Conservation (phyloP, 257 asterid genomes). For the Lantana camara region DNA sequence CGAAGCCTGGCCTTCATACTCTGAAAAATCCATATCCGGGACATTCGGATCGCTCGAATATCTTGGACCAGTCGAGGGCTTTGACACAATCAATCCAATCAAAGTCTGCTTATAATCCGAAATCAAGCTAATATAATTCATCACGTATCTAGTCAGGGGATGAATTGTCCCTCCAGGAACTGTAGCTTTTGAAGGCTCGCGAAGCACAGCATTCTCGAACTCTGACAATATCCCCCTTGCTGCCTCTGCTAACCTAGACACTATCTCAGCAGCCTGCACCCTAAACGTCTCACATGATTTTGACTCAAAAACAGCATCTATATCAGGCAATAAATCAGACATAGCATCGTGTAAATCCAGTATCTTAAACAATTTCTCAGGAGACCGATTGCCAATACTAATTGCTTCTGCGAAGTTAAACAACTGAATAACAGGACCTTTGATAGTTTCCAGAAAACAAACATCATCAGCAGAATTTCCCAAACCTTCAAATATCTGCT, state of each 20-base stretch:
- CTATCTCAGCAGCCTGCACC: constrained; percentile 71
- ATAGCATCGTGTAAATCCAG: constrained; percentile 86
- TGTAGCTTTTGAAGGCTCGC: constrained; percentile 68
- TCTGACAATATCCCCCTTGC: constrained; percentile 79
- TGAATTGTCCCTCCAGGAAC: constrained; percentile 94
- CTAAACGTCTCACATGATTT: constrained; percentile 71
- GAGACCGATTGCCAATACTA: constrained; percentile 74
- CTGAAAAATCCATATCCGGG: constrained; percentile 79
- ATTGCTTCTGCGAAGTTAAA: constrained; percentile 90
- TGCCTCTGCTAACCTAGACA: constrained; percentile 83
- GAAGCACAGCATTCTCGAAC: constrained; percentile 83
- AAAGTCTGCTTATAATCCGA: constrained; percentile 74
- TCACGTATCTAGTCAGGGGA: constrained; percentile 90
- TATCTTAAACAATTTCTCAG: constrained; percentile 89
- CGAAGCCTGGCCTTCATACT: constrained; percentile 55
- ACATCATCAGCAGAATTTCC: constrained; percentile 59
- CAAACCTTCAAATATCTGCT: constrained; percentile 70
- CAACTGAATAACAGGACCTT: constrained; percentile 82
- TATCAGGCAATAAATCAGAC: constrained; percentile 71
- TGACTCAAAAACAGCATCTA: constrained; percentile 68
- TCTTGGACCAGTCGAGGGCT: constrained; percentile 69
- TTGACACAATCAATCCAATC: constrained; percentile 66
- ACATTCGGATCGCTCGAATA: constrained; percentile 61
- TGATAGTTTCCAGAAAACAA: constrained; percentile 79
- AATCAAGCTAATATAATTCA: constrained; percentile 83